These are phyloP conservation scores for Mitragyna speciosa DNA, from an alignment of 257 asterid genomes.

Conservation along the genomic window DNA sequence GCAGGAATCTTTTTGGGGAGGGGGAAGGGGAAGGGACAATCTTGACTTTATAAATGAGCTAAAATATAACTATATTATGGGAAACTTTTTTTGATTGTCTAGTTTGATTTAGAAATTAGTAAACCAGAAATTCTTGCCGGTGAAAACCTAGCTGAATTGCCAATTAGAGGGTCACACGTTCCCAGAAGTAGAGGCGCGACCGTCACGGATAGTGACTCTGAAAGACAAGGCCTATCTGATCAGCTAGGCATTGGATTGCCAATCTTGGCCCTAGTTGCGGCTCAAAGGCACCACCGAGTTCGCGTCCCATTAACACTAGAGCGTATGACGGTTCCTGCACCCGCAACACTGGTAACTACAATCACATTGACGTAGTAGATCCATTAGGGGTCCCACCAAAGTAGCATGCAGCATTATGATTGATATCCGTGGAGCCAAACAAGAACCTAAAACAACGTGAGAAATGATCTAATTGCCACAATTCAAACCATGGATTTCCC, in stretches of 20 bases:
- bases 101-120: background rate
- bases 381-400: slow-evolving; percentile 37
- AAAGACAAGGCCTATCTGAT: slow-evolving; percentile 70
- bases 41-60: background rate
- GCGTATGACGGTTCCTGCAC: slow-evolving; percentile 61
- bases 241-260: slow-evolving; percentile 58
- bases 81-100: background rate
- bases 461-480: slow-evolving; percentile 20
- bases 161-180: slow-evolving; percentile 74
- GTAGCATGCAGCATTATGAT: slow-evolving; percentile 12
- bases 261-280: slow-evolving; percentile 85
- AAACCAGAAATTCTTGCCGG: slow-evolving; percentile 60
- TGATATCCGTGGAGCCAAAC: slow-evolving; percentile 9
- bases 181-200: slow-evolving; percentile 58
- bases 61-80: background rate
- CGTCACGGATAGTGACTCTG: slow-evolving; percentile 65
- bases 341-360: slow-evolving; percentile 65
- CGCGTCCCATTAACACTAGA: slow-evolving; percentile 58
- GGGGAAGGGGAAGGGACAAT: background rate
- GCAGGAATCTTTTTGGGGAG: background rate
- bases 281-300: slow-evolving; percentile 66
- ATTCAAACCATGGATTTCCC: slow-evolving; percentile 17
- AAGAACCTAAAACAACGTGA: slow-evolving; percentile 16
- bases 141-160: slow-evolving; percentile 82
- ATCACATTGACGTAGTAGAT: slow-evolving; percentile 64